phyloP scores from a whole-genome alignment of 441 rosid species.

The Gossypium armourianum region DNA sequence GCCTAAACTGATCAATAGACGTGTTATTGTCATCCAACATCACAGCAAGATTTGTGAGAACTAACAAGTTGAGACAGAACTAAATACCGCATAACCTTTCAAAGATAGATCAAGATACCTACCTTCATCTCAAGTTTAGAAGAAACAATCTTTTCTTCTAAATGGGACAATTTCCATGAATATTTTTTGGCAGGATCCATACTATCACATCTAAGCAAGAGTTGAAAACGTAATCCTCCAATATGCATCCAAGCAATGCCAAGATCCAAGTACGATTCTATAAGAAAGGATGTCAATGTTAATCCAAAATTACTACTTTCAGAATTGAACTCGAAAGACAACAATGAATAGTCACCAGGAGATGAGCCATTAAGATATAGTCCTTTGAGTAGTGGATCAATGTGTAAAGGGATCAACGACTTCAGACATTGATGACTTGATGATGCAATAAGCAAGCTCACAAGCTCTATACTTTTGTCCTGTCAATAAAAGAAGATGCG shows the following conservation, averaged over 20 bases:
- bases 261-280: conserved; percentile 42
- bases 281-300: conserved; percentile 6
- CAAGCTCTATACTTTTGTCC: conserved; percentile 30
- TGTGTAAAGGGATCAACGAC: conserved; percentile 31
- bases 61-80: not conserved
- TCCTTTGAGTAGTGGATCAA: conserved; percentile 49
- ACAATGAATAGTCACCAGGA: conserved; percentile 31
- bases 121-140: conserved; percentile 76
- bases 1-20: not conserved
- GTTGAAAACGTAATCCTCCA: conserved; percentile 65
- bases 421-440: conserved; percentile 58
- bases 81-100: not conserved
- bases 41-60: not conserved
- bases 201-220: conserved; percentile 51
- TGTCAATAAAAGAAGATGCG: conserved; percentile 20
- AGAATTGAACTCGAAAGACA: conserved; percentile 1
- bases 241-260: conserved; percentile 66
- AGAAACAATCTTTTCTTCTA: conserved; percentile 47
- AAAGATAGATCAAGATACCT: conserved; percentile 6
- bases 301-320: conserved; percentile 14
- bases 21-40: not conserved
- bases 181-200: conserved; percentile 77
- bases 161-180: conserved; percentile 43
- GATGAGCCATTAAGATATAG: conserved; percentile 44
- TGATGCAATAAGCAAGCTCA: conserved; percentile 45